A percentile compares a stretch with the other conserved stretches of the same genome.
These are phyloP conservation scores for Penicillium sumatraense DNA, from an alignment of 2,329 filamentous ascomycete species.

Conservation along the genomic window DNA sequence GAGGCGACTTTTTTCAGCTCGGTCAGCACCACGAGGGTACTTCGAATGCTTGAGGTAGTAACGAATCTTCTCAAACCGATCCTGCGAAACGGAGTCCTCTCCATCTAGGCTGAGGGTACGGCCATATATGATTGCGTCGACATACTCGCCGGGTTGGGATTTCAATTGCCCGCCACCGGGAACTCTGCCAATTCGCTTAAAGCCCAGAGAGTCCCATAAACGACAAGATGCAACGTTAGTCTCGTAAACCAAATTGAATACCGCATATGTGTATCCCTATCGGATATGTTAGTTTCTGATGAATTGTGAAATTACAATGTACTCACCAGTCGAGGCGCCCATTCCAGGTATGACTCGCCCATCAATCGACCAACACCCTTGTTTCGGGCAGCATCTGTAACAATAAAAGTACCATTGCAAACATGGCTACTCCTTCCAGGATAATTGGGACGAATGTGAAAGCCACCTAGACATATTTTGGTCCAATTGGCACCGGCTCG, in stretches of 20 bases:
- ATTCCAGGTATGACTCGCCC: slow-evolving; percentile 77
- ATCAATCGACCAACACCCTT: slow-evolving; percentile 75
- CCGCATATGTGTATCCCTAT: slow-evolving; percentile 83
- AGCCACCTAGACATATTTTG: slow-evolving; percentile 81
- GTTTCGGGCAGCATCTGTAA: slow-evolving; percentile 73
- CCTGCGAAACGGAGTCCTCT: slow-evolving; percentile 87
- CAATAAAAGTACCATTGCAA: slow-evolving; percentile 76
- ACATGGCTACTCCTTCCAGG: slow-evolving; percentile 88
- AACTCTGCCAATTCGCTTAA: slow-evolving; percentile 88
- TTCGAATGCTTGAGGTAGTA: slow-evolving; percentile 95
- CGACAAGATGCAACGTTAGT: slow-evolving; percentile 88
- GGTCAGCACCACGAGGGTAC: slow-evolving; percentile 90
- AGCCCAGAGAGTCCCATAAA: slow-evolving; percentile 90
- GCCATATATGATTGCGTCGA: slow-evolving; percentile 80
- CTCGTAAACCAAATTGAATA: slow-evolving; percentile 94
- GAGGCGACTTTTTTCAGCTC: slow-evolving; percentile 92
- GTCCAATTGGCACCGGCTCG: slow-evolving; percentile 72
- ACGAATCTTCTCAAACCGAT: slow-evolving; percentile 97
- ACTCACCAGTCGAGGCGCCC: slow-evolving; percentile 68
- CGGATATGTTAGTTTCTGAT: slow-evolving; percentile 34
- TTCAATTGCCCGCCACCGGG: slow-evolving; percentile 72
- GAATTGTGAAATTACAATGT: slow-evolving; percentile 30
- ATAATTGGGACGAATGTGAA: slow-evolving; percentile 94
- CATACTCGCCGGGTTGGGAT: slow-evolving; percentile 69
- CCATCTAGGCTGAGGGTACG: slow-evolving; percentile 64